Evolutionary conservation across 306 rosid genomes (phyloP), one percentile per base, ranked within the genome.

Genomic region (Oxytropis ochrocephala): DNA sequence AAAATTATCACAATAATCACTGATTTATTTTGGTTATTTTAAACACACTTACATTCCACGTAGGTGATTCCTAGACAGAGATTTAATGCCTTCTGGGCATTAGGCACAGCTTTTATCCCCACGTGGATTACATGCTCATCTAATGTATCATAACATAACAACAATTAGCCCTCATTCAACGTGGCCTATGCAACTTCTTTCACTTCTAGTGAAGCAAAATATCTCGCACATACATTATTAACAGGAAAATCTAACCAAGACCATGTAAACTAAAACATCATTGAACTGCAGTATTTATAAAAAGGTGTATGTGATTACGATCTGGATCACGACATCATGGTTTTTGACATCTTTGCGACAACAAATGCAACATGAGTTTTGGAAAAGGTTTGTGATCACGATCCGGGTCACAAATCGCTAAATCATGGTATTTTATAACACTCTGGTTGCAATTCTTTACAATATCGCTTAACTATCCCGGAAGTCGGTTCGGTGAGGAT

Each of bases 71-170:
- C 36, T 35, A 35, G 1, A 35, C 76, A 68, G 49, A 60, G 63
- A 67, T 54, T 47, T 74, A 11, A 29, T 75, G 77, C 55, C 54
- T 72, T 64, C 44, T 42, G 81, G 72, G 74, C 11, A 29, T 54
- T 52, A 2, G 43, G 32, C 57, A 66, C 27, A 65, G 13, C 68
- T 51, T 58, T 50, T 52, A 59, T 60, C 66, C 59, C 74, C 80
- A 75, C 74, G 80, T 54, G 80, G 82, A 44, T 67, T 73, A 33
- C 82, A 79, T 59, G 78, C 75, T 73, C 13, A 67, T 49, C 9
- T 39, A 55, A 58, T 33, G 67, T 41, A 44, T 69, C 46, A 70
- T 8, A 13, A 11, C 43, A 33, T 38, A 69, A 36, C 60, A 35
- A 66, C 42, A 62, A 36, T 8, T 44, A 72, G 64, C 36, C 71